Conservation (phyloP, 257 asterid genomes). For the Solanum habrochaites region DNA sequence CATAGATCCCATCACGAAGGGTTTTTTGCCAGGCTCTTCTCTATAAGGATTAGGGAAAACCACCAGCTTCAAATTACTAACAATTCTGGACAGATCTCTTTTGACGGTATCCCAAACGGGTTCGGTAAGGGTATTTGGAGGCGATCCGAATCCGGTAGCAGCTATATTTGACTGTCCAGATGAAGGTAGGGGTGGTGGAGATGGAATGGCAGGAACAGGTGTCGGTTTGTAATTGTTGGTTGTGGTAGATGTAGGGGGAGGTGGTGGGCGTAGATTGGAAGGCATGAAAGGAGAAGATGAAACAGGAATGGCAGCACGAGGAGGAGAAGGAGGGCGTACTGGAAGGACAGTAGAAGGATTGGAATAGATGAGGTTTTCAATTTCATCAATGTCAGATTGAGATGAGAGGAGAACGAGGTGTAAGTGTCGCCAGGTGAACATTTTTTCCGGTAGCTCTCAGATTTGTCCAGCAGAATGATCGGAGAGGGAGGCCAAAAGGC, state of each 20-base stretch:
- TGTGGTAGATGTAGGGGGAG: constrained; percentile 18
- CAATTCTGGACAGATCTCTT: constrained; percentile 82
- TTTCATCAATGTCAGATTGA: constrained; percentile 97
- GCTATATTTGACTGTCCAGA: constrained; percentile 14
- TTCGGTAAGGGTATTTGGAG: constrained; percentile 74
- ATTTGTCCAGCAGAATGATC: not conserved
- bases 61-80: constrained; percentile 80
- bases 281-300: constrained; percentile 41
- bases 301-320: constrained; percentile 71
- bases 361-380: constrained; percentile 80
- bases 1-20: constrained; percentile 91
- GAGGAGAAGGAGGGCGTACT: constrained; percentile 77
- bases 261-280: constrained; percentile 35
- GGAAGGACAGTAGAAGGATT: constrained; percentile 61
- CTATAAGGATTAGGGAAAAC: constrained; percentile 87
- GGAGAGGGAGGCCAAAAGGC: not conserved
- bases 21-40: constrained; percentile 97
- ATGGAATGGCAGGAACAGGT: constrained; percentile 22
- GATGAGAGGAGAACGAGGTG: constrained; percentile 68
- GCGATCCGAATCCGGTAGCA: constrained; percentile 55
- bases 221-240: not conserved
- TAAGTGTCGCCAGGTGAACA: constrained; percentile 63
- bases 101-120: constrained; percentile 91
- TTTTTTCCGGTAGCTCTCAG: constrained; percentile 5
- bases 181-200: constrained; percentile 12